Conservation (phyloP, 2,329 filamentous ascomycete species). For the Zymoseptoria passerinii region DNA sequence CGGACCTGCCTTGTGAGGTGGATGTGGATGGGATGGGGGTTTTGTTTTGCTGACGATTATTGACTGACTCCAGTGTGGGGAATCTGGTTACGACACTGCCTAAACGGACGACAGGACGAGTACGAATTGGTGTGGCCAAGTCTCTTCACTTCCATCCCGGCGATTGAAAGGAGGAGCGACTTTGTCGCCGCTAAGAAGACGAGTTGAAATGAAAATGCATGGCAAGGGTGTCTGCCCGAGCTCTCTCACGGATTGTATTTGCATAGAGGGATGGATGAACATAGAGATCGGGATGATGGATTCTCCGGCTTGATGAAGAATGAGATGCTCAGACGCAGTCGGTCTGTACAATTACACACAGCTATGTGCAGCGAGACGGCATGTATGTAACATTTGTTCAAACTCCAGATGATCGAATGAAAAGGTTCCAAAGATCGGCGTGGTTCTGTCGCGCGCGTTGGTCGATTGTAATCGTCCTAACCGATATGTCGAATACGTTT, state of each 20-base stretch:
- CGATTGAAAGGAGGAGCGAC: conserved; percentile 30
- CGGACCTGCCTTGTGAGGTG: too few species aligned
- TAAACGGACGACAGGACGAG: conserved; percentile 64
- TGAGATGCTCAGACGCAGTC: too few species aligned
- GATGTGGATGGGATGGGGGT: not conserved
- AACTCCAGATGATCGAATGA: too few species aligned
- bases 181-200: conserved; percentile 13
- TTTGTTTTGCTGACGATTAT: not conserved
- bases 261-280: not conserved
- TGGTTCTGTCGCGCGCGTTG: too few species aligned
- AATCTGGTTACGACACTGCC: conserved; percentile 68
- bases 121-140: conserved; percentile 64
- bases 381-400: too few species aligned
- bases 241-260: too few species aligned
- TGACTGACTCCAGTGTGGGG: conserved; percentile 57
- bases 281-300: not conserved
- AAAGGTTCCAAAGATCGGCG: too few species aligned
- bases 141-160: conserved; percentile 47
- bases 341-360: too few species aligned
- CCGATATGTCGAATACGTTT: too few species aligned
- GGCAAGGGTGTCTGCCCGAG: not conserved
- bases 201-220: not conserved
- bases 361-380: too few species aligned
- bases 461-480: too few species aligned
- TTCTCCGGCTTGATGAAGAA: not conserved